Base-by-base conservation (phyloP, 768 basidiomycete species). In the Trichaptum fuscoviolaceum region DNA sequence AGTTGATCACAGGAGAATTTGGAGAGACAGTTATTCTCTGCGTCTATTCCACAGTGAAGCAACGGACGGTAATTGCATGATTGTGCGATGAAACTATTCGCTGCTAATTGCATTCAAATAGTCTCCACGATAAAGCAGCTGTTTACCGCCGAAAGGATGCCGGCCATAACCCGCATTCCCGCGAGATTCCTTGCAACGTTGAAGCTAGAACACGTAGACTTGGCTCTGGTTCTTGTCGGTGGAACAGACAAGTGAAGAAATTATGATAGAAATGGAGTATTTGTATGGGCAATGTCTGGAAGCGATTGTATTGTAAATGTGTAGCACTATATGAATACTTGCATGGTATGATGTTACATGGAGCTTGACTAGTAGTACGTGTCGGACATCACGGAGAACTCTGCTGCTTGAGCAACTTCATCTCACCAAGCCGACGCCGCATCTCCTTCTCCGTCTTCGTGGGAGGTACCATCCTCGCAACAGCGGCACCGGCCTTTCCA, bases 401-500 rank as follows among this genome's bases (percentile, higher is more conserved):
- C 72, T 87, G 89, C 71, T 86, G 86, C 71, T 85, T 85, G 64
- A 94, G 83, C 36, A 87, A 79, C 76, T 87, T 85, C 87, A 98
- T 89, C 77, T 90, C 86, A 17, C 85, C 90, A 17, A 95, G 81
- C 61, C 92, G 84, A 23, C 91, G 83, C 65, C 91, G 83, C 87
- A 95, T 97, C 66, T 92, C 89, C 78, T 87, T 92, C 79, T 98
- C 96, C 4, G 95, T 93, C 62, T 87, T 90, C 24, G 96, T 98
- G 0, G 89, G 93, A 17, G 96, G 88, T 0, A 97, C 93, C 80
- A 83, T 87, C 62, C 92, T 88, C 34, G 91, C 89, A 70, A 92
- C 83, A 3, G 86, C 69, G 4, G 95, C 95, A 34, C 93, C 95
- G 36, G 89, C 64, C 80, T 83, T 67, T 10, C 63, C 68, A 58